Conservation (phyloP, 805 yeast species). For the Nakazawaea anatomiae region DNA sequence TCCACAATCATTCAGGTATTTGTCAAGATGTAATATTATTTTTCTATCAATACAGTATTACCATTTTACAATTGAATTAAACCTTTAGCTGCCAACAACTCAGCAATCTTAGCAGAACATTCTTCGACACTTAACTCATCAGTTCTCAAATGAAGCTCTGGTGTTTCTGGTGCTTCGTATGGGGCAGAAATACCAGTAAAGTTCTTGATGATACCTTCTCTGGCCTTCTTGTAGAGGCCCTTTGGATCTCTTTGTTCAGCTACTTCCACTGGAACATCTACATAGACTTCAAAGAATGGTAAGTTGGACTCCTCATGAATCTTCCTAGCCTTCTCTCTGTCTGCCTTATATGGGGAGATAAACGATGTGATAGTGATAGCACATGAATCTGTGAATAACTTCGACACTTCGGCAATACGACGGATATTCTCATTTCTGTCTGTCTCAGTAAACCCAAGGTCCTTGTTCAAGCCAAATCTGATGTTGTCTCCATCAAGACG, state of each 20-base stretch:
- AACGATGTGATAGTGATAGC: slow-evolving; percentile 83
- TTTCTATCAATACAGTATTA: background rate
- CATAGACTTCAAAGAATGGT: slow-evolving; percentile 86
- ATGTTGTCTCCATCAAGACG: slow-evolving; percentile 93
- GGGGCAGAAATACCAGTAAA: slow-evolving; percentile 97
- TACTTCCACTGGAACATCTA: slow-evolving; percentile 89
- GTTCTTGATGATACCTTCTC: slow-evolving; percentile 90
- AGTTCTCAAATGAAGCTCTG: slow-evolving; percentile 80
- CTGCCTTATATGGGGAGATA: slow-evolving; percentile 84
- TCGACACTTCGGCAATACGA: slow-evolving; percentile 91
- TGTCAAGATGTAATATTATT: background rate
- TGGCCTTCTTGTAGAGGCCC: slow-evolving; percentile 93
- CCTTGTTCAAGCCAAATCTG: slow-evolving; percentile 92
- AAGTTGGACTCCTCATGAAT: slow-evolving; percentile 69
- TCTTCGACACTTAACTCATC: slow-evolving; percentile 71
- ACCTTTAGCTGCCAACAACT: slow-evolving; percentile 45
- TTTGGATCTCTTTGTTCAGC: slow-evolving; percentile 98
- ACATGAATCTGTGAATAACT: slow-evolving; percentile 91
- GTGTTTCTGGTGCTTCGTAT: slow-evolving; percentile 82
- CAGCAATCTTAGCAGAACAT: slow-evolving; percentile 66
- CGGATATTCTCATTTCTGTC: slow-evolving; percentile 95
- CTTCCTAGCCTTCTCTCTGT: slow-evolving; percentile 80
- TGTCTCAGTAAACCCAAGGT: slow-evolving; percentile 84
- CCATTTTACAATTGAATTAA: slow-evolving; percentile 1
- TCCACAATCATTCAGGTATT: no score